Evolutionary conservation across 192 early-diverging fungal species (phyloP), one percentile per base, ranked within the genome.

Genomic region (Backusella westeae): DNA sequence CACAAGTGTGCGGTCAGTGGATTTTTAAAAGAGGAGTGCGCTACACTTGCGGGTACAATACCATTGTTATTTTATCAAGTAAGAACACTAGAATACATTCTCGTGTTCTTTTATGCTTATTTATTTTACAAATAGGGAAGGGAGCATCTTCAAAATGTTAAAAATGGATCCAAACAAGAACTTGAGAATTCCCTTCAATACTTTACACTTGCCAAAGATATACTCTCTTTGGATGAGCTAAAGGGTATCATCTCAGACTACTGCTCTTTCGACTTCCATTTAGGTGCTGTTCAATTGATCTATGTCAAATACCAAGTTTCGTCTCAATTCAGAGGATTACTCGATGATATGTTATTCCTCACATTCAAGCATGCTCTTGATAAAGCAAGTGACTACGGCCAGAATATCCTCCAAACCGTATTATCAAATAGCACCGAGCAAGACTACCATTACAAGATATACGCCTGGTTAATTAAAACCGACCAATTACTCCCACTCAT

Each of bases 91-190:
- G 49, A 53, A 6, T 1, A n/a, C n/a, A n/a, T n/a, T 21, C 7
- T n/a, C 19, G 15, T 32, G 0, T 32, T 32, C 5, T 19, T 52
- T 6, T 52, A 52, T 52, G 17, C 46, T n/a, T 8, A 53, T n/a
- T 3, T 53, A 6, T 53, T 32, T 53, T n/a, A 5, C 21, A 29
- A 63, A 63, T 29, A 63, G 56, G 56, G 56, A 63, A 63, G 15
- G 56, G 56, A 63, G 26, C 56, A 63, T 3, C 56, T 63, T 63
- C 56, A 63, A 63, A 63, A 63, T n/a, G 56, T 14, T 63, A 63
- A 63, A 29, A 63, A 63, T 29, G 56, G 56, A 63, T 12, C 4
- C 56, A 63, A 63, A 14, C 56, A 63, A 63, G 56, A 63, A 9
- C 10, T 63, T 1, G 9, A 23, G 26, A 9, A 63, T 29, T 63